Evolutionary conservation across 1,284 basidiomycete species (phyloP), one percentile per base, ranked within the genome.

Genomic region (Fistulinella cinereoalba): DNA sequence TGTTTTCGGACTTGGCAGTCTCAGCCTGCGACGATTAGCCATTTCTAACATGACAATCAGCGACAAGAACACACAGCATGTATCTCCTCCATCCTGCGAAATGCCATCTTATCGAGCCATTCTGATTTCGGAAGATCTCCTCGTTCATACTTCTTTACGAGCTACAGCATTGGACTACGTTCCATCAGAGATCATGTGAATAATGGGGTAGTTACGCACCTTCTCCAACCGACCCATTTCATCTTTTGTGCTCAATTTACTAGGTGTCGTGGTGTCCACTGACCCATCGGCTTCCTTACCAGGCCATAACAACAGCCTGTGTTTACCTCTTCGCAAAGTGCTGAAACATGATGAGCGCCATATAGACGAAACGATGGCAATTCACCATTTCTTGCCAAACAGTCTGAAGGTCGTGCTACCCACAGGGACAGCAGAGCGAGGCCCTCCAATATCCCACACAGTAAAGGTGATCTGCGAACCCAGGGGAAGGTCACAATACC

Each of bases 151-250:
- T 95, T 94, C 75, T 98, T 98, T 48, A 98, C 88, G 11, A 97
- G 79, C 88, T 95, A 54, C 49, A 37, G n/a, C 33, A 18, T 19
- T 10, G 16, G 27, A 46, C 40, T 21, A 11, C 21, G 16, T 27
- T 11, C 23, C 21, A 16, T 45, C 25, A 32, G 16, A 41, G 25
- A 24, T 28, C 12, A 12, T 13, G 28, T 25, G 19, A 7, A 27
- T n/a, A 7, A 16, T 25, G 39, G 2, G 7, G 25, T 19, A 12
- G 2, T 16, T n/a, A 64, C 73, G 29, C 46, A 89, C 92, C 78
- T 94, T 93, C 67, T 98, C 95, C 24, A 99, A 68, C 34, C 95
- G 73, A 2, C 92, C 95, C 88, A 96, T 92, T 68, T 97, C 94
- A 60, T 98, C 95, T 50, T 83, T 76, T 1, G 74, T 71, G 28